phyloP scores from a whole-genome alignment of 106 monocot genomes.

The Allium cepa region DNA sequence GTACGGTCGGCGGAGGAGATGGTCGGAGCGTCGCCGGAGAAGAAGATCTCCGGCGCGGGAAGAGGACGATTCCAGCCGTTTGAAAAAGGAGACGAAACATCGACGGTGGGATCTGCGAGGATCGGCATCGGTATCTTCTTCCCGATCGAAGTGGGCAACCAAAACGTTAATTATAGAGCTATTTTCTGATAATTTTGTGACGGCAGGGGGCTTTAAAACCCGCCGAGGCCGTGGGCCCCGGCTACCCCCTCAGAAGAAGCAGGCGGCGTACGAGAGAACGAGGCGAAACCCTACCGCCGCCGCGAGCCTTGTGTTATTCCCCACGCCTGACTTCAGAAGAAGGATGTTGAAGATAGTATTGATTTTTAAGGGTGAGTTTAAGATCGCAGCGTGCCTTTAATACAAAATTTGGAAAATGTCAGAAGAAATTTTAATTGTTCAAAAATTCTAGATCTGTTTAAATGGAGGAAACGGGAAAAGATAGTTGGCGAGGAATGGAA shows the following conservation, averaged over 20 bases:
- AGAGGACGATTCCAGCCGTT: not conserved
- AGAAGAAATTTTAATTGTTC: not conserved
- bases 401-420: not conserved
- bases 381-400: not conserved
- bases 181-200: not conserved
- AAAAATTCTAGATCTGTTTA: no score
- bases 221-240: slow-evolving; percentile 99
- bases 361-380: not conserved
- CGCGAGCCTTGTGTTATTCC: not conserved
- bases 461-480: not conserved
- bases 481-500: not conserved
- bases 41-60: slow-evolving; percentile 60
- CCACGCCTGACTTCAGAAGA: slow-evolving; percentile 9
- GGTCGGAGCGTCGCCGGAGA: slow-evolving; percentile 11
- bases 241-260: slow-evolving; percentile 97
- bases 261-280: slow-evolving; percentile 9
- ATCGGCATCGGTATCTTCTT: slow-evolving; percentile 73
- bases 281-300: not conserved
- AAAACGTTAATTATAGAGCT: not conserved
- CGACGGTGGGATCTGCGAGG: slow-evolving; percentile 49
- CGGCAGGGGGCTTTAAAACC: slow-evolving; percentile 86
- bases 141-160: slow-evolving; percentile 2
- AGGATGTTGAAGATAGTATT: not conserved
- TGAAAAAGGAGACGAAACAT: slow-evolving; percentile 11
- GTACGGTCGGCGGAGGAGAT: not conserved